These are phyloP conservation scores for Fomitopsis palustris DNA, from an alignment of 1,284 basidiomycete genomes.

Conservation along the genomic window DNA sequence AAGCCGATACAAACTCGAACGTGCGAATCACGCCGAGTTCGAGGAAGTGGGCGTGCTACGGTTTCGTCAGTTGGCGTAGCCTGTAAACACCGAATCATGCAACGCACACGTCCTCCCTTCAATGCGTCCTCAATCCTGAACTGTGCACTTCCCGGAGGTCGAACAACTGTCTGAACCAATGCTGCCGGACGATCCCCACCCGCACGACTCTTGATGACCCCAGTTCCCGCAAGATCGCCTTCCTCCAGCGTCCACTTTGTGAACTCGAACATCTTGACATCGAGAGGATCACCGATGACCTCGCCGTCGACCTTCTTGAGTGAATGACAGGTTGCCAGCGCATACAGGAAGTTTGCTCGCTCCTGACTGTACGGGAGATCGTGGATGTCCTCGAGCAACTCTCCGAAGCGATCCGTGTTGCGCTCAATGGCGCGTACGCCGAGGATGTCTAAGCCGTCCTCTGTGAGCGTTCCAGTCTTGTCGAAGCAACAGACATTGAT, in stretches of 20 bases:
- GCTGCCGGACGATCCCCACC: slow-evolving; percentile 77
- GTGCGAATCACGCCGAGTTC: slow-evolving; percentile 95
- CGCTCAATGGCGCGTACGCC: slow-evolving; percentile 85
- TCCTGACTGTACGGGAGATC: slow-evolving; percentile 76
- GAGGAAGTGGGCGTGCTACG: slow-evolving; percentile 89
- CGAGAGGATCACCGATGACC: slow-evolving; percentile 92
- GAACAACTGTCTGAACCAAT: slow-evolving; percentile 94
- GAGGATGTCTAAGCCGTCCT: slow-evolving; percentile 96
- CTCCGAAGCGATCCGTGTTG: slow-evolving; percentile 77
- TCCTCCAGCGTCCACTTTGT: slow-evolving; percentile 97
- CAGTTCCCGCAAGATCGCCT: slow-evolving; percentile 69
- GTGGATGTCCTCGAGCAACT: slow-evolving; percentile 84
- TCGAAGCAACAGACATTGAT: slow-evolving; percentile 99
- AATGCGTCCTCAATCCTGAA: slow-evolving; percentile 94
- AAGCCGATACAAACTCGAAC: slow-evolving; percentile 94
- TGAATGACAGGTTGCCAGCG: slow-evolving; percentile 94
- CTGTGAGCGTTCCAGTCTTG: slow-evolving; percentile 98
- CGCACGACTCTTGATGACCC: slow-evolving; percentile 63
- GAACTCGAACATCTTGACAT: slow-evolving; percentile 97
- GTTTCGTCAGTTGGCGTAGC: neutral
- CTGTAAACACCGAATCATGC: neutral
- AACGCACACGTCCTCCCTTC: slow-evolving; percentile 68
- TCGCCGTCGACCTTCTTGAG: slow-evolving; percentile 90
- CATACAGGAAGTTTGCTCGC: slow-evolving; percentile 86
- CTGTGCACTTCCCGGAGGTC: slow-evolving; percentile 87